Evolutionary conservation across 2,329 filamentous ascomycete species (phyloP).

Genomic region (Aspergillus latus): DNA sequence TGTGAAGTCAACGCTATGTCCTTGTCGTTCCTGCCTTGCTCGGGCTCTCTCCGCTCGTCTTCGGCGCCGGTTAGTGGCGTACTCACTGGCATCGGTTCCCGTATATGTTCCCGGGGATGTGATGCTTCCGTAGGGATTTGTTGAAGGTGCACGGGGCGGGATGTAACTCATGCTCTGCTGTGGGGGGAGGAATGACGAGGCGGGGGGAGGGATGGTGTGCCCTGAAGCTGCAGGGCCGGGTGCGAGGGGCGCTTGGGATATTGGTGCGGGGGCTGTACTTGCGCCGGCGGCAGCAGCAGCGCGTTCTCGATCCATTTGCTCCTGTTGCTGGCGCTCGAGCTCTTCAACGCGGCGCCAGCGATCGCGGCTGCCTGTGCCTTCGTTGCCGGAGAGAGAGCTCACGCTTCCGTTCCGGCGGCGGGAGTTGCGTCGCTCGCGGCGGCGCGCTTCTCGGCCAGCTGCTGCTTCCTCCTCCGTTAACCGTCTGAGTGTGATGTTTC

Average conservation of each 20-base stretch:
- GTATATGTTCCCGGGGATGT: conserved; percentile 45
- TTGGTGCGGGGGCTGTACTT: conserved; percentile 14
- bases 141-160: conserved; percentile 36
- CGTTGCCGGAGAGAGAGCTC: conserved; percentile 44
- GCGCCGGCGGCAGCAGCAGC: conserved; percentile 27
- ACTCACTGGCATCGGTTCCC: conserved; percentile 52
- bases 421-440: conserved; percentile 45
- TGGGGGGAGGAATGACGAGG: conserved; percentile 25
- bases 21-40: conserved; percentile 46
- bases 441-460: conserved; percentile 57
- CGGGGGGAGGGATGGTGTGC: conserved; percentile 24
- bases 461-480: conserved; percentile 63
- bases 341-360: conserved; percentile 53
- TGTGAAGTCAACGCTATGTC: conserved; percentile 50
- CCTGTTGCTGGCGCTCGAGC: conserved; percentile 48
- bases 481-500: conserved; percentile 62
- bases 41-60: conserved; percentile 54
- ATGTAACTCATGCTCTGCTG: conserved; percentile 24
- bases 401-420: conserved; percentile 43
- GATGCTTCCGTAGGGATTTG: conserved; percentile 44
- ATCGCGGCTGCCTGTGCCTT: conserved; percentile 39
- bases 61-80: conserved; percentile 55
- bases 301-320: conserved; percentile 43
- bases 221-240: conserved; percentile 23
- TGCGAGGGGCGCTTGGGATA: background rate